Conservation (phyloP, 108 stramenopile genomes). For the Fistulifera solaris region DNA sequence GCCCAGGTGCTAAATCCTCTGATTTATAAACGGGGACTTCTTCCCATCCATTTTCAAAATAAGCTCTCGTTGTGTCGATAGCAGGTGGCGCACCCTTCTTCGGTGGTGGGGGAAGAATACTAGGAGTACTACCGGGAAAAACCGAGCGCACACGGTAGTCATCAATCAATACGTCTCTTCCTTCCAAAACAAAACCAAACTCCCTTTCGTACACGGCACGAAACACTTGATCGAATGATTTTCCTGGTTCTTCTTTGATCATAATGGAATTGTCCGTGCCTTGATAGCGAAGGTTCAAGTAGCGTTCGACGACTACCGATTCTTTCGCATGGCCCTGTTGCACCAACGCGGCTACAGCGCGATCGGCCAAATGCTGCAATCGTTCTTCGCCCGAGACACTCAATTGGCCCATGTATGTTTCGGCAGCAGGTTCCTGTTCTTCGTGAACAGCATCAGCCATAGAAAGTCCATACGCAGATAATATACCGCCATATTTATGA, state of each 20-base stretch:
- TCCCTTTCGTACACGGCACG: slow-evolving; percentile 72
- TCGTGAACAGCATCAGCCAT: slow-evolving; percentile 93
- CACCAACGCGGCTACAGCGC: slow-evolving; percentile 46
- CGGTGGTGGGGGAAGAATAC: slow-evolving; percentile 23
- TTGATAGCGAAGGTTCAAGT: slow-evolving; percentile 86
- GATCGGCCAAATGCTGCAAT: slow-evolving; percentile 44
- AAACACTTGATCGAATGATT: slow-evolving; percentile 60
- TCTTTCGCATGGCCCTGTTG: slow-evolving; percentile 73
- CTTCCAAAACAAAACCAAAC: slow-evolving; percentile 88
- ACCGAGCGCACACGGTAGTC: slow-evolving; percentile 93
- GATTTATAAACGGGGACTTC: slow-evolving; percentile 84
- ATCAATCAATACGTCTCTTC: slow-evolving; percentile 85
- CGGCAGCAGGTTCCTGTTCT: slow-evolving; percentile 88
- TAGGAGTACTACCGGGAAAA: slow-evolving; percentile 51
- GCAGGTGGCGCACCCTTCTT: slow-evolving; percentile 36
- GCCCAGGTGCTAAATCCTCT: slow-evolving; percentile 70
- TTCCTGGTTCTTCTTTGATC: slow-evolving; percentile 30
- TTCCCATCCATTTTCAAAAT: slow-evolving; percentile 90
- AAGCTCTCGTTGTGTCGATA: slow-evolving; percentile 58
- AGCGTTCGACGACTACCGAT: slow-evolving; percentile 57
- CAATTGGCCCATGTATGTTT: slow-evolving; percentile 32
- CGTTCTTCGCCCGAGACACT: slow-evolving; percentile 42
- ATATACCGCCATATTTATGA: slow-evolving; percentile 90
- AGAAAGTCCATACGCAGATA: slow-evolving; percentile 93
- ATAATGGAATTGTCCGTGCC: slow-evolving; percentile 96